These are phyloP conservation scores for Termitomyces sp. DNA, from an alignment of 1,284 basidiomycete genomes.

Conservation along the genomic window DNA sequence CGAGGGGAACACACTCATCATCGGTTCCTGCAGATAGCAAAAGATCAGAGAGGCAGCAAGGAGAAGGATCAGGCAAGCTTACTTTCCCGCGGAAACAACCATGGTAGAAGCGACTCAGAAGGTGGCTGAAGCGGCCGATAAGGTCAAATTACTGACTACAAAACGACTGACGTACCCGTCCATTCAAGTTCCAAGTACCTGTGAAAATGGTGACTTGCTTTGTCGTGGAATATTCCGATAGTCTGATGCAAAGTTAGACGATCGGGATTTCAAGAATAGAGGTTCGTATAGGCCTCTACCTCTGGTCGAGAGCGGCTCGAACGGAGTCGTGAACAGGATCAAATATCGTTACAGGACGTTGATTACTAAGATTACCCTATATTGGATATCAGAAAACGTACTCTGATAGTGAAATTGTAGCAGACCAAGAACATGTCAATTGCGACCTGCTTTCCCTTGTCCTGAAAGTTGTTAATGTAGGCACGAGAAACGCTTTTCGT, in stretches of 20 bases:
- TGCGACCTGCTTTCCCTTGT: conserved; percentile 89
- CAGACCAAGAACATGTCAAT: conserved; percentile 92
- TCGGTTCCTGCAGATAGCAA: conserved; percentile 35
- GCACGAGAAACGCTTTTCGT: conserved; percentile 94
- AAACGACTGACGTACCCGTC: conserved; percentile 50
- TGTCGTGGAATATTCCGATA: conserved; percentile 82
- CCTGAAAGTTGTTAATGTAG: conserved; percentile 98
- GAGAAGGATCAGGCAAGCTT: conserved; percentile 26
- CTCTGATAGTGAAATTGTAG: conserved; percentile 6
- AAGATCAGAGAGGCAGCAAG: background rate
- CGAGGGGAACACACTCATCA: conserved; percentile 55
- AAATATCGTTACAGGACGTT: conserved; percentile 85
- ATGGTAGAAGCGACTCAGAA: conserved; percentile 80
- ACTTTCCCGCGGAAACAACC: conserved; percentile 85
- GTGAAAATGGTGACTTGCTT: conserved; percentile 73
- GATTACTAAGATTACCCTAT: conserved; percentile 88
- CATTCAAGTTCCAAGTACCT: conserved; percentile 97
- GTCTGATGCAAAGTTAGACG: conserved; percentile 34
- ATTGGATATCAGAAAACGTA: conserved; percentile 5
- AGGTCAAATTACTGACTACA: background rate
- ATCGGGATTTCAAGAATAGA: conserved; percentile 5
- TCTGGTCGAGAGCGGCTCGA: conserved; percentile 60
- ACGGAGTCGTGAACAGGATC: conserved; percentile 93
- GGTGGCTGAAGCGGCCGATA: conserved; percentile 40
- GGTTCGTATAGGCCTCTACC: conserved; percentile 35